phyloP scores from a whole-genome alignment of 2,329 filamentous ascomycete species.

The Dactylellina drechsleri region DNA sequence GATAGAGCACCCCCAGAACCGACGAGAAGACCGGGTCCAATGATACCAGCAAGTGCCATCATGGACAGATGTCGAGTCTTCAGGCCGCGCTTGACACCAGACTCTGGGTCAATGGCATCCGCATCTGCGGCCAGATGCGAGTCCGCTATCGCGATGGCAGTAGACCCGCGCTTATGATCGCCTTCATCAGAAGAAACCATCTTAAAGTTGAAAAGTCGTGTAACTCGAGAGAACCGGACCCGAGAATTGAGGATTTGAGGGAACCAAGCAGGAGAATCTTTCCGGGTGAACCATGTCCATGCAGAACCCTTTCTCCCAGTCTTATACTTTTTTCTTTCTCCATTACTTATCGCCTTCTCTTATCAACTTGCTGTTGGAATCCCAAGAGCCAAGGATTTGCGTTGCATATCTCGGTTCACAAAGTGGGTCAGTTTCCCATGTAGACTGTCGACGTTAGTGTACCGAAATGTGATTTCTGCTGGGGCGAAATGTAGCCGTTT shows the following conservation, averaged over 20 bases:
- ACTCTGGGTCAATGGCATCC: conserved; percentile 52
- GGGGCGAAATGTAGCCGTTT: conserved; percentile 12
- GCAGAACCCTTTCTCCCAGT: conserved; percentile 7
- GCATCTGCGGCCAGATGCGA: conserved; percentile 45
- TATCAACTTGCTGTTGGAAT: conserved; percentile 30
- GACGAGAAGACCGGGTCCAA: conserved; percentile 77
- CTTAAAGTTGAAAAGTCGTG: conserved; percentile 22
- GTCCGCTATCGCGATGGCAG: conserved; percentile 27
- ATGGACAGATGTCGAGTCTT: conserved; percentile 69
- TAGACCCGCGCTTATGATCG: conserved; percentile 26
- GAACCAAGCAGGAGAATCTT: not conserved
- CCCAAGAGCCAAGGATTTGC: conserved; percentile 25
- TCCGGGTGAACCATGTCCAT: conserved; percentile 36
- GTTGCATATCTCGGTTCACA: conserved; percentile 33
- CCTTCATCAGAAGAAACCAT: conserved; percentile 43
- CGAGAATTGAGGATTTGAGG: conserved; percentile 14
- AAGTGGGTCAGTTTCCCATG: conserved; percentile 42
- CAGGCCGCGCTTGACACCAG: conserved; percentile 50
- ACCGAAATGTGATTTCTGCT: conserved; percentile 32
- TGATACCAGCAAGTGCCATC: conserved; percentile 64
- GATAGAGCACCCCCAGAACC: conserved; percentile 76
- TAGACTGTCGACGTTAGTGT: conserved; percentile 30
- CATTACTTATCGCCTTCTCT: conserved; percentile 26
- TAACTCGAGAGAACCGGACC: conserved; percentile 23
- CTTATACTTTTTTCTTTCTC: conserved; percentile 34